Evolutionary conservation across 2,329 filamentous ascomycete species (phyloP), one percentile per base, ranked within the genome.

Genomic region (Aureobasidium lini): DNA sequence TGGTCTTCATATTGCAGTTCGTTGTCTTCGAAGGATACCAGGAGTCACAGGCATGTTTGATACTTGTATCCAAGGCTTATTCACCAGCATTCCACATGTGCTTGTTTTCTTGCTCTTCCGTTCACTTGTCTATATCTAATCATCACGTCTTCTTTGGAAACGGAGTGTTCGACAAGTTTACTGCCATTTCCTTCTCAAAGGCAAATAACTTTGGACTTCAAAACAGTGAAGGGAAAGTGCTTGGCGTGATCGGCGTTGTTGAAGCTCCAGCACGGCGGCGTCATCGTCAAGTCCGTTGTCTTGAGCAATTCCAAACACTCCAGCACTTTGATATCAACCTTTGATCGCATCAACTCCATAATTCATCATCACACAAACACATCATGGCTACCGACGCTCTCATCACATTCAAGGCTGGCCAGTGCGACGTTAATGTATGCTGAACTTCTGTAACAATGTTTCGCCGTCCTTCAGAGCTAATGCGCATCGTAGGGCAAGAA

Each of bases 371-470:
- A 46, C n/a, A 39, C 49, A 23, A 23, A 62, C 54, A 66, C 15
- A 46, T 62, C 64, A 96, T 96, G 91, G 90, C 92, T 63, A 85
- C 90, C 75, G 74, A 81, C 66, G 91, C 93, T 34, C 83, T 96
- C 70, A 92, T 97, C 72, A 95, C 91, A 15, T 97, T 97, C 83
- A 96, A 96, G 81, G 93, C 93, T 64, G 93, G 93, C 74, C 84
- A 84, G 73, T 97, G 93, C 77, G 86, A 94, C 57, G 73, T 93
- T 62, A 86, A 92, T 72, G 91, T 95, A 77, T 71, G 87, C 80
- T 40, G 1, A 49, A 6, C 29, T 2, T 47, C 13, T 37, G 18
- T 13, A 28, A 13, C 10, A 18, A 28, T 52, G 36, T 34, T 18
- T 50, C 28, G 6, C 8, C 8, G 1, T 23, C 4, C 48, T 31